These are phyloP conservation scores for Leccinum solheimii DNA, from an alignment of 1,284 basidiomycete species.

Conservation along the genomic window DNA sequence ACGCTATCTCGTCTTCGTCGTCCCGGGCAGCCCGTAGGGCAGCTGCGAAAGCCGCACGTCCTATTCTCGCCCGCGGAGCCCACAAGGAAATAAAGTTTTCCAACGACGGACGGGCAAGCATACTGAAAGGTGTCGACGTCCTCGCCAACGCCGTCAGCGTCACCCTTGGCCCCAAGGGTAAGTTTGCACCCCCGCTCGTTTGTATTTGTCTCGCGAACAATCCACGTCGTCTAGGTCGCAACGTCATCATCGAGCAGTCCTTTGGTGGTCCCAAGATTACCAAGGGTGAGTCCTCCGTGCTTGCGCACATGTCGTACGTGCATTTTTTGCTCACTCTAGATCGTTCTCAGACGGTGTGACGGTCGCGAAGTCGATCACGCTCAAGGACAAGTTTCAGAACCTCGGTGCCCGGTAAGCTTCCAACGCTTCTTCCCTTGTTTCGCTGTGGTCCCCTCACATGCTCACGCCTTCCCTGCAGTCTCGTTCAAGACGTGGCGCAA, in stretches of 20 bases:
- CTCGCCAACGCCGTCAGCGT: conserved; percentile 95
- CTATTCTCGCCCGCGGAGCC: conserved; percentile 62
- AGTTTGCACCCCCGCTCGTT: conserved; percentile 12
- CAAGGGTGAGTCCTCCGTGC: conserved; percentile 60
- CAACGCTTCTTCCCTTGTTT: not conserved
- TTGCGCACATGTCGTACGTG: not conserved
- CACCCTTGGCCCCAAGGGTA: conserved; percentile 95
- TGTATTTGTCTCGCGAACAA: conserved; percentile 7
- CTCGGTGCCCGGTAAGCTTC: conserved; percentile 86
- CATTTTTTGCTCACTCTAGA: not conserved
- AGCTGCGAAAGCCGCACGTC: conserved; percentile 45
- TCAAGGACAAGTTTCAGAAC: conserved; percentile 99
- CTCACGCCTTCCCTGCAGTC: conserved; percentile 44
- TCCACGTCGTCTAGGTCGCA: conserved; percentile 64
- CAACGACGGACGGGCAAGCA: conserved; percentile 91
- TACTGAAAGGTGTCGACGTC: conserved; percentile 94
- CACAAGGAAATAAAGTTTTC: conserved; percentile 98
- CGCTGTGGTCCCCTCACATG: not conserved
- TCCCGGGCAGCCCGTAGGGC: conserved; percentile 50
- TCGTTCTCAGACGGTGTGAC: conserved; percentile 84
- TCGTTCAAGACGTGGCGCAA: conserved; percentile 93
- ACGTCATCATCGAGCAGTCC: conserved; percentile 98
- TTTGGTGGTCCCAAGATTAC: conserved; percentile 98
- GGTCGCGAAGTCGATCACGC: conserved; percentile 91
- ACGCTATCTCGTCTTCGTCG: conserved; percentile 38